phyloP scores from a whole-genome alignment of 2,329 filamentous ascomycete species.

The Periconia macrospinosa region DNA sequence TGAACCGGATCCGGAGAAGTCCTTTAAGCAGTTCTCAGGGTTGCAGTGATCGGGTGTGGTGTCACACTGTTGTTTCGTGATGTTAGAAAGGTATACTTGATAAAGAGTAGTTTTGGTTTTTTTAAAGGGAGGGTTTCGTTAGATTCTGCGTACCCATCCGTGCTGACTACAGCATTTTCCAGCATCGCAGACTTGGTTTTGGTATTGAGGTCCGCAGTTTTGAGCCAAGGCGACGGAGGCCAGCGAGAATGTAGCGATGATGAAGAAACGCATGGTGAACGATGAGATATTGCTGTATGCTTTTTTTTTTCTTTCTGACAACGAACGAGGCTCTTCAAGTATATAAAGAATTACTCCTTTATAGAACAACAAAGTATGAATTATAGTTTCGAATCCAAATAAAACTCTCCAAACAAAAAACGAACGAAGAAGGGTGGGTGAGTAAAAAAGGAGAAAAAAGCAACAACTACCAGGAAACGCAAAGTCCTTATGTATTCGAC shows the following conservation, averaged over 20 bases:
- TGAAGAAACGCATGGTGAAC: conserved; percentile 34
- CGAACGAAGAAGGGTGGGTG: too few species aligned
- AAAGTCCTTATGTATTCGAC: too few species aligned
- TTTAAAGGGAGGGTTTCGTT: background rate
- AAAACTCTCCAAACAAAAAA: too few species aligned
- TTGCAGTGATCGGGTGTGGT: conserved; percentile 39
- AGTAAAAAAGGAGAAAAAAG: too few species aligned
- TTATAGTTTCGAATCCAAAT: too few species aligned
- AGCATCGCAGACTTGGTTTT: conserved; percentile 34
- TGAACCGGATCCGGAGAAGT: conserved; percentile 38
- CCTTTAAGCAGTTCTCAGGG: conserved; percentile 32
- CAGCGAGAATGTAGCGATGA: conserved; percentile 29
- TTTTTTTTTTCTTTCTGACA: background rate
- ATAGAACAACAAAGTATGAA: background rate
- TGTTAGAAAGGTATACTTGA: background rate
- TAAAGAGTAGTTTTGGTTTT: background rate
- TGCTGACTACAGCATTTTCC: conserved; percentile 43
- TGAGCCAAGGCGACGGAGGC: conserved; percentile 31
- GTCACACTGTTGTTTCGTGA: conserved; percentile 31
- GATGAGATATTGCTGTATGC: background rate
- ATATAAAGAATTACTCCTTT: background rate
- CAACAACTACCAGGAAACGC: too few species aligned
- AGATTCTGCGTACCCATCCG: conserved; percentile 29
- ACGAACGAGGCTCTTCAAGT: background rate
- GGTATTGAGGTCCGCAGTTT: conserved; percentile 40